Percentiles rank a stretch among this genome's conserved stretches.
Conservation (phyloP, 2,329 filamentous ascomycete genomes). For the Zalaria sp. region DNA sequence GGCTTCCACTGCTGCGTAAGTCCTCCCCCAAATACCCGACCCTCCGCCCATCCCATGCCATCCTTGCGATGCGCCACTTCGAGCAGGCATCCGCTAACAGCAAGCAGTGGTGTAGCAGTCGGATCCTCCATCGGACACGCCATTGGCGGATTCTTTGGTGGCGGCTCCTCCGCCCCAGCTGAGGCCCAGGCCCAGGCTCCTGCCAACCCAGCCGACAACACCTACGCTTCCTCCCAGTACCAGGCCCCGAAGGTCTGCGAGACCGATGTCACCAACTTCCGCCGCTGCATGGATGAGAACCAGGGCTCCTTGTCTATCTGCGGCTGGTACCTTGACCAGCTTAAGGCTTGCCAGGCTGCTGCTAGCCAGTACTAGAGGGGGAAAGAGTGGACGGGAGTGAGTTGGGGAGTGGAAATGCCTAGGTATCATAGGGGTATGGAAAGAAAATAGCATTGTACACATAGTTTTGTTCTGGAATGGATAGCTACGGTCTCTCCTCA, state of each 20-base stretch:
- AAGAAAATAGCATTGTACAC: too few relatives aligned
- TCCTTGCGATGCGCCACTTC: not conserved
- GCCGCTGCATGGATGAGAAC: constrained; percentile 93
- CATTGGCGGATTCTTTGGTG: constrained; percentile 76
- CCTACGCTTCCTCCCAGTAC: constrained; percentile 18
- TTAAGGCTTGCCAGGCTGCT: constrained; percentile 42
- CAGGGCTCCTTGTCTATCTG: constrained; percentile 89
- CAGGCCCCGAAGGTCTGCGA: constrained; percentile 45
- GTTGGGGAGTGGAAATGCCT: too few relatives aligned
- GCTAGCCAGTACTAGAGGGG: constrained; percentile 33
- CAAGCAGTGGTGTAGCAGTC: constrained; percentile 76
- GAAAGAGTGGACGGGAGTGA: not conserved
- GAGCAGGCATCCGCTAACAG: constrained; percentile 12
- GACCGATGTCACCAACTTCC: constrained; percentile 70
- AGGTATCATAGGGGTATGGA: too few relatives aligned
- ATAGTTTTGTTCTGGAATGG: too few relatives aligned
- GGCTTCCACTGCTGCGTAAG: constrained; percentile 94
- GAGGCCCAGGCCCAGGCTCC: constrained; percentile 32
- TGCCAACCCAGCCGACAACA: constrained; percentile 22
- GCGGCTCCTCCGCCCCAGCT: constrained; percentile 46
- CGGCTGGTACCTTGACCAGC: constrained; percentile 95
- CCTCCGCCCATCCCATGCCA: not conserved
- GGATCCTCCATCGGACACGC: constrained; percentile 93
- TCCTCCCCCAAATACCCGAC: constrained; percentile 13
- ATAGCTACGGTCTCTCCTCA: too few relatives aligned